phyloP scores from a whole-genome alignment of 1,284 basidiomycete genomes.

The Leccinum pachyderme region DNA sequence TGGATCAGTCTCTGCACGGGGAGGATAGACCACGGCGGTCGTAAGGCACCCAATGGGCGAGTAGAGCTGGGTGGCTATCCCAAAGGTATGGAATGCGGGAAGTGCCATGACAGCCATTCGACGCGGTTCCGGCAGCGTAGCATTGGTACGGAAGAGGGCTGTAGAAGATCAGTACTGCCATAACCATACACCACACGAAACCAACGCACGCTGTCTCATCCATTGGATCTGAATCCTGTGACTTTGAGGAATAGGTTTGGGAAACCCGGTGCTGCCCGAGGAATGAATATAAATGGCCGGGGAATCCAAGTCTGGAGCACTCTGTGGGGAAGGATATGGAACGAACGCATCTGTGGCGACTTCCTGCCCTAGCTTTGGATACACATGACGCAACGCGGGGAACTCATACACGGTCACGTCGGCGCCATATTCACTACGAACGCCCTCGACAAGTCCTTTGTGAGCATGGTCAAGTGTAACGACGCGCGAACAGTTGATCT shows the following conservation, averaged over 20 bases:
- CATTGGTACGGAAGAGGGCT: conserved; percentile 4
- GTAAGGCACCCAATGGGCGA: conserved; percentile 7
- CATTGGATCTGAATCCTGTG: conserved; percentile 27
- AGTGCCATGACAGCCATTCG: conserved; percentile 26
- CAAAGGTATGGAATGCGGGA: conserved; percentile 27
- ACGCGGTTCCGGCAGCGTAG: conserved; percentile 4
- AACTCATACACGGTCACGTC: conserved; percentile 26
- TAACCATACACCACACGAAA: not conserved
- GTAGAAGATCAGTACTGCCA: not conserved
- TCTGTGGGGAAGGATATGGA: conserved; percentile 22
- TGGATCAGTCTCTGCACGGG: conserved; percentile 10
- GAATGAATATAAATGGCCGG: conserved; percentile 35
- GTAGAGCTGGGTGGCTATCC: conserved; percentile 21
- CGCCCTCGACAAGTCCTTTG: conserved; percentile 24
- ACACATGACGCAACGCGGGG: conserved; percentile 29
- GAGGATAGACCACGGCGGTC: conserved; percentile 18
- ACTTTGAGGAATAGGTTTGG: conserved; percentile 32
- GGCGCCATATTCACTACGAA: conserved; percentile 11
- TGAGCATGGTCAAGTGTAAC: conserved; percentile 29
- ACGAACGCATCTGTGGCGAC: conserved; percentile 24
- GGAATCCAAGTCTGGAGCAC: conserved; percentile 15
- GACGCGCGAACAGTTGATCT: conserved; percentile 31
- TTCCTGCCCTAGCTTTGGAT: conserved; percentile 37
- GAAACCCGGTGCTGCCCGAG: conserved; percentile 40
- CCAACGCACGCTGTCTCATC: conserved; percentile 7